Base-by-base conservation (phyloP, 805 yeast species). In the Jamesozyma spencerorum region DNA sequence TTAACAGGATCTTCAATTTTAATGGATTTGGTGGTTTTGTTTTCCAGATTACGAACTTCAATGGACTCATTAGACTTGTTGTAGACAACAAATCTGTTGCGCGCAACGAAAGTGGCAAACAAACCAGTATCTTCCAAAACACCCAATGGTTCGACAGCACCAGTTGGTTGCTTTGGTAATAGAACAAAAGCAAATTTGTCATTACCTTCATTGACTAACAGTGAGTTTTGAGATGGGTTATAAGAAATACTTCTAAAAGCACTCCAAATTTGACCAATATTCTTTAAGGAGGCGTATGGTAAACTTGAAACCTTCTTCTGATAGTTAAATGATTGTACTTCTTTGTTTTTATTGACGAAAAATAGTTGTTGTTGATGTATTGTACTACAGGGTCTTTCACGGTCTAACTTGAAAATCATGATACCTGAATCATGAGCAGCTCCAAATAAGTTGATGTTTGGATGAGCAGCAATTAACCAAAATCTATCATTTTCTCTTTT, bases 371-470 rank as follows among this genome's bases (percentile, higher is more conserved):
- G 84, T 58, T 84, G 92, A 53, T 76, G 75, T n/a, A 96, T 94
- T 17, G 50, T 50, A 36, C 51, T 51, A 31, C 59, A 51, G 12
- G 98, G 97, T 63, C 98, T 80, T 70, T 92, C 99, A 61, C 97
- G 83, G 62, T 86, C 96, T 46, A 92, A 73, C 67, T 92, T 92
- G 75, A 92, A 94, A 37, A 92, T 95, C 94, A 88, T 88, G 24
- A 87, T 94, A 62, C 99, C 99, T 13, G 87, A 74, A 64, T 94
- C 98, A 65, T 90, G 97, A 54, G 95, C 90, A 24, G 96, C 82
- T 41, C 96, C 98, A 68, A 92, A 87, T 56, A 92, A 72, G 63
- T 92, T 92, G 63, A 90, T 81, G 35, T 72, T 68, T 45, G 97
- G 97, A 62, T 92, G 99, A 36, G 85, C 74, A 14, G 88, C 80